Conservation (phyloP, 1,284 basidiomycete genomes). For the Puccinia sorghi region DNA sequence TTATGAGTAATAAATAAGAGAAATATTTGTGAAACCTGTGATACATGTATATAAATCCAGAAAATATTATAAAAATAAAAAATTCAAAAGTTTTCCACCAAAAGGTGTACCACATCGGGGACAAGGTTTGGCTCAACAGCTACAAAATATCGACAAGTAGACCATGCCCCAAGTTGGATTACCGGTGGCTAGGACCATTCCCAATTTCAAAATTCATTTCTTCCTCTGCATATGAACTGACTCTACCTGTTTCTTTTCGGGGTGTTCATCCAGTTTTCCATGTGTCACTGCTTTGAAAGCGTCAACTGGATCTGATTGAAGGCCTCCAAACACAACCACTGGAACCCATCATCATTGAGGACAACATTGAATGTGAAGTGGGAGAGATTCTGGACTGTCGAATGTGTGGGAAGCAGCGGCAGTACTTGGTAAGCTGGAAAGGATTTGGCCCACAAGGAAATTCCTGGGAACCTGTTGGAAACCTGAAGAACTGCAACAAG, state of each 20-base stretch:
- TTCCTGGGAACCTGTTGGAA: background rate
- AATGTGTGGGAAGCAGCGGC: background rate
- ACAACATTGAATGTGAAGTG: slow-evolving; percentile 1
- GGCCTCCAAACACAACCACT: background rate
- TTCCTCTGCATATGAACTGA: slow-evolving; percentile 4
- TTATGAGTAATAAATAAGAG: no score
- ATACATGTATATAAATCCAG: no score
- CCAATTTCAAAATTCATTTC: background rate
- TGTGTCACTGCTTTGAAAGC: background rate
- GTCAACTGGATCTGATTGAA: background rate
- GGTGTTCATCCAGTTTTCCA: slow-evolving; percentile 19
- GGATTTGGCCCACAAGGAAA: background rate
- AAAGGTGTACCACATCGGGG: no score
- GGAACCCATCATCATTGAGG: background rate
- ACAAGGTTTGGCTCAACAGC: slow-evolving; percentile 16
- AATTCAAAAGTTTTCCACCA: no score
- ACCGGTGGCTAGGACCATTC: slow-evolving; percentile 22
- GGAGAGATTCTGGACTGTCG: background rate
- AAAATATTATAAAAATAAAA: no score
- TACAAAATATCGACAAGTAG: slow-evolving; percentile 4
- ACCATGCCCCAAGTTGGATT: background rate
- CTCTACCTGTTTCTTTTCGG: background rate
- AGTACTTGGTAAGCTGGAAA: background rate
- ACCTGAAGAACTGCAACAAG: slow-evolving; percentile 5
- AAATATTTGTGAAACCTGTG: no score